Conservation (phyloP, 495 filamentous ascomycete genomes). For the Aspergillus conjunctus region DNA sequence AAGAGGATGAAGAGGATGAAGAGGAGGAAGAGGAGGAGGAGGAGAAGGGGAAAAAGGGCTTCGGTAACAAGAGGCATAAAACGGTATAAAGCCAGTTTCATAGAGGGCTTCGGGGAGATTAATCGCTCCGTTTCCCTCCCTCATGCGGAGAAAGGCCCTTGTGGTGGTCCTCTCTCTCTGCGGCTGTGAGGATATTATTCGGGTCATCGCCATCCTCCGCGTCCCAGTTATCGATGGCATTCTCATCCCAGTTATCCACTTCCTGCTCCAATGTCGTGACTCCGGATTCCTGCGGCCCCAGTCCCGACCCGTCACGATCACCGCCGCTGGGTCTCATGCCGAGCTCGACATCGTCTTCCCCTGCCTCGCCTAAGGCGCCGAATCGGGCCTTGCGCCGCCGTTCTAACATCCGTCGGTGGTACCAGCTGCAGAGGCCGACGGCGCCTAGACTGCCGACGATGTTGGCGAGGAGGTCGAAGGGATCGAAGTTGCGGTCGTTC, state of each 20-base stretch:
- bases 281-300: slow-evolving; percentile 60
- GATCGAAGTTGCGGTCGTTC: slow-evolving; percentile 81
- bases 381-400: slow-evolving; percentile 73
- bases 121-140: slow-evolving; percentile 30
- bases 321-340: slow-evolving; percentile 54
- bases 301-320: slow-evolving; percentile 58
- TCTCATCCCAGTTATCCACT: slow-evolving; percentile 84
- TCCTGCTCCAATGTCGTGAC: slow-evolving; percentile 65
- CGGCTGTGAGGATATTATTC: slow-evolving; percentile 12
- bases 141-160: slow-evolving; percentile 16
- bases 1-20: background rate
- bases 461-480: slow-evolving; percentile 85
- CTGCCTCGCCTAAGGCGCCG: slow-evolving; percentile 64
- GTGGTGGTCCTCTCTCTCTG: slow-evolving; percentile 7
- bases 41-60: background rate
- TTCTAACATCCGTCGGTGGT: slow-evolving; percentile 94
- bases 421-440: slow-evolving; percentile 78
- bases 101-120: slow-evolving; percentile 9
- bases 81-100: background rate
- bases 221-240: slow-evolving; percentile 74
- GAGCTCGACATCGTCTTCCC: slow-evolving; percentile 56
- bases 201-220: slow-evolving; percentile 51
- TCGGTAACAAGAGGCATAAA: background rate
- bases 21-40: background rate
- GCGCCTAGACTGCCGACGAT: slow-evolving; percentile 73